Evolutionary conservation across 2,329 filamentous ascomycete species (phyloP), one percentile per base, ranked within the genome.

Genomic region (Fusarium pseudonygamai): DNA sequence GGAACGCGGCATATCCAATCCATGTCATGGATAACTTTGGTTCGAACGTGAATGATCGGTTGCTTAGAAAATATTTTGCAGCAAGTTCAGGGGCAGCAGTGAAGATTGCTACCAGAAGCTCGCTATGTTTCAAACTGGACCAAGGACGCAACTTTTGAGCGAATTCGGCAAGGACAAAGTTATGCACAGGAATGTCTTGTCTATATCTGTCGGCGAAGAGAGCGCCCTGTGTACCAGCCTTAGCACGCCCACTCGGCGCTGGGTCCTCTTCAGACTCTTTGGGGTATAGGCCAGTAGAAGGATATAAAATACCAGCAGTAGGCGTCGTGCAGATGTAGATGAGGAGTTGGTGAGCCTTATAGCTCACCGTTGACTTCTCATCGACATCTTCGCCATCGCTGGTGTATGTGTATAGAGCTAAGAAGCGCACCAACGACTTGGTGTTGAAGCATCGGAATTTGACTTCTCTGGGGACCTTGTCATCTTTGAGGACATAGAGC

Each of bases 1-100:
- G 84, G 71, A 98, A 94, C 0, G 95, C 91, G 1, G 95, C 94
- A 79, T 97, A 97, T 46, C 96, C 95, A 75, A 98, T 93, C 96
- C 96, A 99, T 0, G 95, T 96, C 49, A 95, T 92, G 7, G 95
- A 96, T 10, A 97, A 87, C 79, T 97, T 98, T 0, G 96, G 95
- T 46, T 98, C 95, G 71, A 97, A 94, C 1, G 92, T 90, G 77
- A 98, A 96, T 60, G 92, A 89, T 68, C 89, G 91, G 78, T 94
- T 95, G 79, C 90, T 91, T 47, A 91, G 86, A 79, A 97, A 98
- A 80, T 97, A 99, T 77, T 95, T 91, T 47, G 94, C 93, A 4
- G 97, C 89, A 7, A 98, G 87, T 82, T 98, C 96, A 2, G 97
- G 96, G 0, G 93, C 93, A 13, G 90, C 89, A 70, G 87, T 87